A percentile compares a stretch with the other conserved stretches of the same genome.
phyloP scores from a whole-genome alignment of 495 filamentous ascomycete species.

The Chaetomium cochliodes region DNA sequence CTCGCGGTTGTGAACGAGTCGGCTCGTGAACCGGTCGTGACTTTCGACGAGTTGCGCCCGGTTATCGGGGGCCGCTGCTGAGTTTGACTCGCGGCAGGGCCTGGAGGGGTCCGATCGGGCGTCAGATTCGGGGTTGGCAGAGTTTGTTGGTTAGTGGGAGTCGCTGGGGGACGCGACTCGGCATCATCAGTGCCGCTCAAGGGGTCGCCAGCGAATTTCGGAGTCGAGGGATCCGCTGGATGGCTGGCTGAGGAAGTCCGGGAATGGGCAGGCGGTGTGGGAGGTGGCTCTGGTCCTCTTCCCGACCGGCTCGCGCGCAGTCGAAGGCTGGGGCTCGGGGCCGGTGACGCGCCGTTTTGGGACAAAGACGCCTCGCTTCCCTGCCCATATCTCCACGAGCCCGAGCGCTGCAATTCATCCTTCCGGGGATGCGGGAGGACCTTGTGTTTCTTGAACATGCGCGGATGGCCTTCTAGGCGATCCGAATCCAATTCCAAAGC shows the following conservation, averaged over 20 bases:
- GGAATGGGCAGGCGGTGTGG: constrained; percentile 56
- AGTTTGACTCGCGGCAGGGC: constrained; percentile 36
- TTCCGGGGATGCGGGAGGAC: constrained; percentile 51
- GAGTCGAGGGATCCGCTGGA: constrained; percentile 37
- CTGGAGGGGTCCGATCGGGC: constrained; percentile 70
- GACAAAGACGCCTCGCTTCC: constrained; percentile 27
- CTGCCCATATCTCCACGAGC: constrained; percentile 21
- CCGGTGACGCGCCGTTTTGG: constrained; percentile 29
- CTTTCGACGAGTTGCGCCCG: constrained; percentile 47
- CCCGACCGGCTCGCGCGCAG: constrained; percentile 36
- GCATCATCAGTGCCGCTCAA: constrained; percentile 36
- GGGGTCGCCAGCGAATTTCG: constrained; percentile 37
- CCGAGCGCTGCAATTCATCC: constrained; percentile 28
- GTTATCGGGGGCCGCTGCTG: constrained; percentile 41
- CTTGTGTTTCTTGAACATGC: constrained; percentile 56
- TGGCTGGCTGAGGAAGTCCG: constrained; percentile 50
- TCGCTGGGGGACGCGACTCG: constrained; percentile 44
- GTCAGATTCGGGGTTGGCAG: constrained; percentile 71
- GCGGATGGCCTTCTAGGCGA: constrained; percentile 30
- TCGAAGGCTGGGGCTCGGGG: constrained; percentile 24
- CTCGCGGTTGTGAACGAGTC: constrained; percentile 74
- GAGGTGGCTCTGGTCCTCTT: constrained; percentile 47
- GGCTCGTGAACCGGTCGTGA: constrained; percentile 56
- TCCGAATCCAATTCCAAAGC: constrained; percentile 22
- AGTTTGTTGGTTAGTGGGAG: constrained; percentile 61